A percentile compares a stretch with the other conserved stretches of the same genome.
Evolutionary conservation across 768 basidiomycete genomes (phyloP).

Genomic region (Tulasnella sp.): DNA sequence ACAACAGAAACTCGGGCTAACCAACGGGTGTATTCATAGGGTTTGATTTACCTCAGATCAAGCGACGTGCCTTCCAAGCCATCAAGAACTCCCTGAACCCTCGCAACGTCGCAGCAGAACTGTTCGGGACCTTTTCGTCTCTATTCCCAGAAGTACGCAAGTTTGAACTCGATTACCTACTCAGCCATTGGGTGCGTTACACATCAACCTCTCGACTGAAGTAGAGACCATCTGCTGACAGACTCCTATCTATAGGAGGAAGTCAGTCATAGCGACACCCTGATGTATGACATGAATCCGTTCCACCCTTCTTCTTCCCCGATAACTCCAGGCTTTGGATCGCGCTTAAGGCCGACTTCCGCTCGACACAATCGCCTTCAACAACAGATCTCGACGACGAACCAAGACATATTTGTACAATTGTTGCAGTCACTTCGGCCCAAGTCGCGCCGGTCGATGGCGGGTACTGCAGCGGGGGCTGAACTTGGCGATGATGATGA

Average conservation of each 20-base stretch:
- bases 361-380: conserved; percentile 3
- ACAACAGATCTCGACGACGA: conserved; percentile 1
- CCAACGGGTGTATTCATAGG: not conserved
- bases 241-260: conserved; percentile 3
- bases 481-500: conserved; percentile 1
- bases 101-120: conserved; percentile 8
- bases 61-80: conserved; percentile 9
- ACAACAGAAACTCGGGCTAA: not conserved
- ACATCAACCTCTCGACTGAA: not conserved
- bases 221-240: not conserved
- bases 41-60: conserved; percentile 6
- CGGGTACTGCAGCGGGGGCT: not conserved
- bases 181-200: conserved; percentile 12
- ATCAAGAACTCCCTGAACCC: conserved; percentile 11
- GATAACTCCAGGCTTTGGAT: not conserved
- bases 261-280: conserved; percentile 12
- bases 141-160: conserved; percentile 13
- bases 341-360: not conserved
- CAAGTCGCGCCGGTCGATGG: conserved; percentile 9
- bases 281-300: conserved; percentile 15
- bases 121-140: conserved; percentile 6
- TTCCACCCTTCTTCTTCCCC: conserved; percentile 10
- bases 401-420: conserved; percentile 12
- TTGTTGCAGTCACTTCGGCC: conserved; percentile 11
- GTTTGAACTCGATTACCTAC: conserved; percentile 12